These are phyloP conservation scores for Dendrobium catenatum DNA, from an alignment of 106 monocot genomes.

Conservation along the genomic window DNA sequence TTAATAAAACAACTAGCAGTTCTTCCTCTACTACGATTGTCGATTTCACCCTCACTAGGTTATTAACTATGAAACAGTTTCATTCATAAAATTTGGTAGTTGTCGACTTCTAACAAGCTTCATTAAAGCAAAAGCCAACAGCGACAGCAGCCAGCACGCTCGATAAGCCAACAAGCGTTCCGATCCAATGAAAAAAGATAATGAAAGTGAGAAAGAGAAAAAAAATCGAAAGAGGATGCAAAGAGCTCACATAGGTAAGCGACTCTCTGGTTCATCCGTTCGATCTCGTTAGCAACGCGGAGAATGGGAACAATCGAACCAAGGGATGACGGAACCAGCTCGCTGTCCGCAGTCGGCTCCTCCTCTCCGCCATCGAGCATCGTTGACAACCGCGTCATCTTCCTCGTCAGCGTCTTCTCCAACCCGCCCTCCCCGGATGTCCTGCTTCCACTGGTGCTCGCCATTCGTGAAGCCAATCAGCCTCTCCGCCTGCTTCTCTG, in stretches of 20 bases:
- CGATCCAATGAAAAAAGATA: background rate
- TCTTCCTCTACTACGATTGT: background rate
- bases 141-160: background rate
- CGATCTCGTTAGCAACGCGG: constrained; percentile 92
- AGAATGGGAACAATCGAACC: constrained; percentile 79
- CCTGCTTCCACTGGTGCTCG: constrained; percentile 52
- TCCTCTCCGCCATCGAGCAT: constrained; percentile 59
- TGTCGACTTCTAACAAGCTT: background rate
- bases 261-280: constrained; percentile 50
- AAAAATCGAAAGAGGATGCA: background rate
- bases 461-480: constrained; percentile 20
- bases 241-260: constrained; percentile 72
- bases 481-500: background rate
- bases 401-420: constrained; percentile 46
- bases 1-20: background rate
- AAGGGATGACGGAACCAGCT: constrained; percentile 78
- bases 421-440: constrained; percentile 4
- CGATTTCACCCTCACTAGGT: background rate
- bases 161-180: background rate
- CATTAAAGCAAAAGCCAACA: background rate
- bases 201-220: background rate
- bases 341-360: constrained; percentile 58
- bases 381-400: constrained; percentile 54
- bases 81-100: background rate
- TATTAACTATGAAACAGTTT: background rate